These are phyloP conservation scores for Entomortierella parvispora DNA, from an alignment of 192 early-diverging fungal genomes.

Conservation along the genomic window DNA sequence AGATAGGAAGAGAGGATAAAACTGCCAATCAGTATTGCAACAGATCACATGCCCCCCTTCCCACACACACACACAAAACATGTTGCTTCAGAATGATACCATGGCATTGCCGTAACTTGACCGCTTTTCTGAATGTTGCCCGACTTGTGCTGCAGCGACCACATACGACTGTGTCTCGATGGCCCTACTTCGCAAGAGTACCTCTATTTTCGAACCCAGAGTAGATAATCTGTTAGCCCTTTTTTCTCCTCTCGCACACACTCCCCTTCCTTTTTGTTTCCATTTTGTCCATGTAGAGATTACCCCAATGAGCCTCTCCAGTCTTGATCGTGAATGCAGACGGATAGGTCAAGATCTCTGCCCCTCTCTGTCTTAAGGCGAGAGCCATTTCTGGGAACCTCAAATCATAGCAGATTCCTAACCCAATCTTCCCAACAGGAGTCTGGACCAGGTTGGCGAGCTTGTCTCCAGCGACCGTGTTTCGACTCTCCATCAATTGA, in stretches of 20 bases:
- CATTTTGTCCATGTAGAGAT: too few species aligned
- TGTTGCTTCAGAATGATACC: constrained; percentile 62
- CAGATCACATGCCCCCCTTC: too few species aligned
- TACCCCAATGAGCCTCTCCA: constrained; percentile 86
- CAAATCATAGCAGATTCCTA: constrained; percentile 83
- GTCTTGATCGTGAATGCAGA: constrained; percentile 86
- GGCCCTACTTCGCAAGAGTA: constrained; percentile 80
- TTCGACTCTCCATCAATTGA: constrained; percentile 58
- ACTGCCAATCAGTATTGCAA: neutral
- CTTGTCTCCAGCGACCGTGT: constrained; percentile 47
- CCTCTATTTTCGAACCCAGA: constrained; percentile 49
- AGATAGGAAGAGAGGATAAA: neutral
- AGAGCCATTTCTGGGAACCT: constrained; percentile 81
- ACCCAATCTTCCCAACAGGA: constrained; percentile 68
- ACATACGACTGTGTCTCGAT: constrained; percentile 90
- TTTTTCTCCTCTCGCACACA: neutral
- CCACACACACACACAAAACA: too few species aligned
- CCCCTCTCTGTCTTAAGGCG: constrained; percentile 61
- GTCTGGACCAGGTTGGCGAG: constrained; percentile 53
- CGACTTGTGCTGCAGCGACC: constrained; percentile 81
- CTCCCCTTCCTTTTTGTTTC: too few species aligned
- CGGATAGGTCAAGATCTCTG: constrained; percentile 82
- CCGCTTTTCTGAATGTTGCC: constrained; percentile 77
- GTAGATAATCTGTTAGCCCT: neutral
- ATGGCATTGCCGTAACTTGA: constrained; percentile 82